phyloP scores from a whole-genome alignment of 176 grass and related monocot genomes.

The Phyllostachys edulis region DNA sequence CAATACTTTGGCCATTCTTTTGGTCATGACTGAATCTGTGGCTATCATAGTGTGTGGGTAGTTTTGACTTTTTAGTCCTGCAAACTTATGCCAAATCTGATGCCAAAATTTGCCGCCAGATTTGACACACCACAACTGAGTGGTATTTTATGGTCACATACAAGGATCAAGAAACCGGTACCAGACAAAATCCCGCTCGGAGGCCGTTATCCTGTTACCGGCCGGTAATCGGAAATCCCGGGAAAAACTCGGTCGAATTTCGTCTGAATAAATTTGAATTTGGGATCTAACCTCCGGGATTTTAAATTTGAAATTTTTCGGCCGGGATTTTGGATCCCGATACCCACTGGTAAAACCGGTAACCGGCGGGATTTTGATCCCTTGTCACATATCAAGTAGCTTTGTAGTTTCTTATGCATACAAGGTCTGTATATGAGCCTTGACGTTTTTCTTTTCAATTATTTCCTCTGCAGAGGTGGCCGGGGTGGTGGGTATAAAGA shows the following conservation, averaged over 20 bases:
- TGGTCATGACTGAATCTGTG: not conserved
- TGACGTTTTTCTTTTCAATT: not conserved
- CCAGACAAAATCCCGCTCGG: too few relatives aligned
- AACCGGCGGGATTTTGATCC: too few relatives aligned
- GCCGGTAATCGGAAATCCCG: too few relatives aligned
- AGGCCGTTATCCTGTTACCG: too few relatives aligned
- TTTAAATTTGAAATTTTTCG: too few relatives aligned
- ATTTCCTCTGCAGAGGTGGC: slow-evolving; percentile 58
- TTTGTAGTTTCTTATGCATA: not conserved
- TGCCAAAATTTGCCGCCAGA: not conserved
- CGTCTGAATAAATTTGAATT: too few relatives aligned
- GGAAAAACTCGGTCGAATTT: too few relatives aligned
- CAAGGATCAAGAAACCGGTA: too few relatives aligned
- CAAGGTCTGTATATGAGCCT: not conserved
- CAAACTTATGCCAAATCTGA: not conserved
- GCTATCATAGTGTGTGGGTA: not conserved
- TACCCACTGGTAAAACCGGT: too few relatives aligned
- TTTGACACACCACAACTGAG: not conserved
- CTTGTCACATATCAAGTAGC: not conserved
- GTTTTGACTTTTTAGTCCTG: not conserved
- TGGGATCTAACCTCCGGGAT: too few relatives aligned
- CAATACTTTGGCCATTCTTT: not conserved
- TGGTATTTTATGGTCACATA: not conserved
- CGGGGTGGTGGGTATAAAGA: slow-evolving; percentile 96
- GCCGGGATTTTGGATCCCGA: too few relatives aligned